Percentiles rank a stretch among this genome's conserved stretches.
These are phyloP conservation scores for Porphyrellus cyaneotinctus DNA, from an alignment of 768 basidiomycete genomes.

Conservation along the genomic window DNA sequence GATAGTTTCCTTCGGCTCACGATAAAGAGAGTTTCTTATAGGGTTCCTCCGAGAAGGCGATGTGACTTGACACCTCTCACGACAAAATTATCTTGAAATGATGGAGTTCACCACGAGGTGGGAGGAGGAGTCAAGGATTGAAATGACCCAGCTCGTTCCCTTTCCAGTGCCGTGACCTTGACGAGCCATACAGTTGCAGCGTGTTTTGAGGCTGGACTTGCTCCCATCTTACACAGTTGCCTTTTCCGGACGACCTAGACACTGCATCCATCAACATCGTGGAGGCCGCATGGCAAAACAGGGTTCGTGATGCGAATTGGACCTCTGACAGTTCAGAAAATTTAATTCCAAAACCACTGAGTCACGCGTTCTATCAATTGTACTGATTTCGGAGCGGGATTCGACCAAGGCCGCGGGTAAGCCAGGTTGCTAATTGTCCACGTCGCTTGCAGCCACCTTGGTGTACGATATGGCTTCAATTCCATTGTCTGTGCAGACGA, in stretches of 20 bases:
- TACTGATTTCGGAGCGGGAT: constrained; percentile 5
- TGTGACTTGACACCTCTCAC: constrained; percentile 12
- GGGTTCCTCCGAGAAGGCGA: constrained; percentile 24
- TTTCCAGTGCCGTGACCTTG: constrained; percentile 3
- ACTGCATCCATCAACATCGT: constrained; percentile 7
- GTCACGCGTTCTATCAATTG: constrained; percentile 8
- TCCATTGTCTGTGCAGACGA: constrained; percentile 12
- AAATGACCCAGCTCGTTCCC: constrained; percentile 10
- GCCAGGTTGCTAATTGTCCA: constrained; percentile 17
- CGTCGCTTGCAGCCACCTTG: constrained; percentile 8
- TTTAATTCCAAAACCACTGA: constrained; percentile 3
- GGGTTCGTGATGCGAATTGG: background rate
- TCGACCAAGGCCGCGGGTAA: constrained; percentile 14
- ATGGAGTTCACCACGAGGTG: constrained; percentile 20
- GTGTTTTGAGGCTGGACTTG: constrained; percentile 23
- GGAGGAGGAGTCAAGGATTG: background rate
- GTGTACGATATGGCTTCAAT: constrained; percentile 7
- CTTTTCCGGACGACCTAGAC: constrained; percentile 21
- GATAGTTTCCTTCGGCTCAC: constrained; percentile 16
- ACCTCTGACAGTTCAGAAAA: background rate
- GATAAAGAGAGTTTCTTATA: constrained; percentile 24
- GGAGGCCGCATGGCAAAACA: constrained; percentile 21
- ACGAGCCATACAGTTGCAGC: constrained; percentile 18
- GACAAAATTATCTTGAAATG: constrained; percentile 16
- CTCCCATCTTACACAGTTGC: constrained; percentile 24